Evolutionary conservation across 2,329 filamentous ascomycete genomes (phyloP).

Genomic region (Hypoxylon sp.): DNA sequence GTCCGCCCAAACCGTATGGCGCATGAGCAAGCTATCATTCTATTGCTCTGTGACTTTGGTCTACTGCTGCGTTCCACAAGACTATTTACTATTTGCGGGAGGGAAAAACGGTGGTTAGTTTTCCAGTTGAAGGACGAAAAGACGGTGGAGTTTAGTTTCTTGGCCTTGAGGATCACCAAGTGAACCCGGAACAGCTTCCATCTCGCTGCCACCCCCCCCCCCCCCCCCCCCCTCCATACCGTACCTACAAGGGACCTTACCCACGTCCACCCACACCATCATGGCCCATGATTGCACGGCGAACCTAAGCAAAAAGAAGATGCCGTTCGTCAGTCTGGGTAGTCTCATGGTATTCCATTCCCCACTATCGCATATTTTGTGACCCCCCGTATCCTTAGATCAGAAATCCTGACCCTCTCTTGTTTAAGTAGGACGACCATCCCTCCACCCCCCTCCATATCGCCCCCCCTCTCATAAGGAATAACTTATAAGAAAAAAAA

Average conservation of each 20-base stretch:
- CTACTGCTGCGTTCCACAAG: slow-evolving; percentile 24
- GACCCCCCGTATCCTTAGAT: slow-evolving; percentile 37
- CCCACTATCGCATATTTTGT: slow-evolving; percentile 28
- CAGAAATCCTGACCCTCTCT: slow-evolving; percentile 31
- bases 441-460: slow-evolving; percentile 43
- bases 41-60: slow-evolving; percentile 12
- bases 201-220: slow-evolving; percentile 41
- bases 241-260: slow-evolving; percentile 37
- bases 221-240: background rate
- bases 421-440: slow-evolving; percentile 43
- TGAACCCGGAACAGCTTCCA: slow-evolving; percentile 45
- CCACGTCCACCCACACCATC: slow-evolving; percentile 42
- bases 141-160: slow-evolving; percentile 35
- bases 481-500: slow-evolving; percentile 41
- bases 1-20: slow-evolving; percentile 32
- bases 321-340: slow-evolving; percentile 42
- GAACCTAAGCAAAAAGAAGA: slow-evolving; percentile 32
- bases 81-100: slow-evolving; percentile 13
- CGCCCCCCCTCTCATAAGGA: slow-evolving; percentile 40
- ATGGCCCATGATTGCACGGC: slow-evolving; percentile 24
- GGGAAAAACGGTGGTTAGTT: slow-evolving; percentile 20
- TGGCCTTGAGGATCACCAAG: slow-evolving; percentile 44
- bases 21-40: slow-evolving; percentile 25
- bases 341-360: background rate
- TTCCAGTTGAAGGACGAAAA: slow-evolving; percentile 19